Evolutionary conservation across 345 rosid genomes (phyloP), one percentile per base, ranked within the genome.

Genomic region (Sonneratia alba): DNA sequence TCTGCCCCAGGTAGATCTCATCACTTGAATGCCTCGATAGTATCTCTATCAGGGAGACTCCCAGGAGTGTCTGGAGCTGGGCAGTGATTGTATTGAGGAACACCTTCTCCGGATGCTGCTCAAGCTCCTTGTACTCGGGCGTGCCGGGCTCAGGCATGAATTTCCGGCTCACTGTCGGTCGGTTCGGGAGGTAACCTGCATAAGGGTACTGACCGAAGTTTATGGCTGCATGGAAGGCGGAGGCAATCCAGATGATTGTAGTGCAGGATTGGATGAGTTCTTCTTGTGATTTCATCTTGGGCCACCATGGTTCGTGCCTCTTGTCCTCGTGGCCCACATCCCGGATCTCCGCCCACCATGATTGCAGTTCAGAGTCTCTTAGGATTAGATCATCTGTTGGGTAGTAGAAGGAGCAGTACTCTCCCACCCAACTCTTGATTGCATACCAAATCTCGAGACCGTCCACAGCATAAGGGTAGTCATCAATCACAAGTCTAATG

Each of bases 301-400:
- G 81, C 87, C 85, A 81, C 85, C 83, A 78, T 7, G 77, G 78
- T 40, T 77, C 79, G 9, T 76, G 70, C 72, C 76, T 84, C 74
- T 37, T 72, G 83, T 84, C 87, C 0, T 83, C 87, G 21, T 84
- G 87, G 13, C 83, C 87, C 14, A n/a, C 74, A 51, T 81, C 76
- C 8, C 78, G 62, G 24, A 84, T 22, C 68, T 81, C 87, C 22
- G 80, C 71, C 87, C 85, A 84, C 87, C 87, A 84, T 0, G 80
- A 62, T 66, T 84, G 87, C 19, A 84, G 72, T 51, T 84, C 87
- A 12, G 32, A 1, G 62, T 83, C 87, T 32, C 64, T 16, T 53
- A 21, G 77, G 3, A 84, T 71, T 48, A 36, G 56, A 7, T 68
- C 77, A 18, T 81, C 79, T 1, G 51, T 70, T 15, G 68, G 55